Evolutionary conservation across 2,329 filamentous ascomycete species (phyloP).

Genomic region (Alternaria burnsii): DNA sequence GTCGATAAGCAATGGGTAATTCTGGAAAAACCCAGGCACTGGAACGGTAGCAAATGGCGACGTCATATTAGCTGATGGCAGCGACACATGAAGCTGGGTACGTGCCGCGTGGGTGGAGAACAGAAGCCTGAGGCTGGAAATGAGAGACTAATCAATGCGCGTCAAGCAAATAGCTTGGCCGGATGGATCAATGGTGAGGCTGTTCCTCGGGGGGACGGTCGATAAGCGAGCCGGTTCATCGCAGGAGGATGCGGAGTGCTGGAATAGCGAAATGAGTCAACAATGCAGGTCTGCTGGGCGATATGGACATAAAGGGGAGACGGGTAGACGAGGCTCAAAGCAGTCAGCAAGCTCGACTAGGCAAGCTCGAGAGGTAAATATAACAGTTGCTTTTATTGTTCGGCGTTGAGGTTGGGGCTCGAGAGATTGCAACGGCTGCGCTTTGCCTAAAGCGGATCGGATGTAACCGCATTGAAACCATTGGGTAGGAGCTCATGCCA

Average conservation of each 20-base stretch:
- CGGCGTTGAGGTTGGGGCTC: conserved; percentile 3
- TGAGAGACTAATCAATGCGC: conserved; percentile 22
- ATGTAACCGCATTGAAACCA: conserved; percentile 18
- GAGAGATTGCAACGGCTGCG: conserved; percentile 19
- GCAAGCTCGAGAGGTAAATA: conserved; percentile 8
- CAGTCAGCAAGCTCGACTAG: not conserved
- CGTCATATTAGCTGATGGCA: not conserved
- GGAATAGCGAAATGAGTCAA: not conserved
- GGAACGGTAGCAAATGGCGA: conserved; percentile 5
- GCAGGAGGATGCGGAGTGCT: not conserved
- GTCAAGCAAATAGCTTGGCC: conserved; percentile 22
- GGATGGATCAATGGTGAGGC: conserved; percentile 15
- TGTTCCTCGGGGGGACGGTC: conserved; percentile 9
- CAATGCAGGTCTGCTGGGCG: conserved; percentile 4
- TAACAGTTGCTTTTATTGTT: conserved; percentile 9
- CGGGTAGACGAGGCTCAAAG: conserved; percentile 1
- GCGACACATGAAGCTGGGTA: conserved; percentile 7
- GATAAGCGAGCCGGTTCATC: conserved; percentile 20
- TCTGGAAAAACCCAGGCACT: conserved; percentile 5
- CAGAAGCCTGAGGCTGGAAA: conserved; percentile 10
- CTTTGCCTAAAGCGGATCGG: conserved; percentile 11
- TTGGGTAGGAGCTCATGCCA: conserved; percentile 14
- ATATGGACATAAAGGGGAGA: conserved; percentile 11
- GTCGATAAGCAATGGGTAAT: not conserved
- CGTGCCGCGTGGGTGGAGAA: not conserved